Conservation (phyloP, 805 yeast species). For the Helenozyma rhizophorensis region DNA sequence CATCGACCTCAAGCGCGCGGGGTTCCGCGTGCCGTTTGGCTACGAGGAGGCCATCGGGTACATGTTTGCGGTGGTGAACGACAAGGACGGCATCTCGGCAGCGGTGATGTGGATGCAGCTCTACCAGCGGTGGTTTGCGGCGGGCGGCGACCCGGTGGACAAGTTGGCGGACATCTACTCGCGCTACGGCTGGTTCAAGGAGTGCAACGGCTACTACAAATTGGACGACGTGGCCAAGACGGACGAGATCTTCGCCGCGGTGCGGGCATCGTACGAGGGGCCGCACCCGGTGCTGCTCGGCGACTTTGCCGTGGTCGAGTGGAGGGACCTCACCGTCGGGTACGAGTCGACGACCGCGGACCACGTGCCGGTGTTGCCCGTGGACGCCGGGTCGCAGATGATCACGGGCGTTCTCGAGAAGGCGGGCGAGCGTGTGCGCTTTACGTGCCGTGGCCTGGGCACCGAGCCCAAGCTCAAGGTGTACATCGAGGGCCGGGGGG, state of each 20-base stretch:
- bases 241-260: constrained; percentile 46
- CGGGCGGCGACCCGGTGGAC: constrained; percentile 39
- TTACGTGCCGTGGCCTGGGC: constrained; percentile 92
- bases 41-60: constrained; percentile 96
- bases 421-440: constrained; percentile 45
- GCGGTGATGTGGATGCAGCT: constrained; percentile 71
- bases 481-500: constrained; percentile 74
- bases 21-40: constrained; percentile 77
- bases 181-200: constrained; percentile 76
- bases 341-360: constrained; percentile 66
- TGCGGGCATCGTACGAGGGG: constrained; percentile 32
- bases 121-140: constrained; percentile 47
- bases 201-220: constrained; percentile 81
- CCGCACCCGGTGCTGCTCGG: constrained; percentile 44
- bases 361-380: constrained; percentile 61
- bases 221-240: constrained; percentile 53
- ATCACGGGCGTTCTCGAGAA: constrained; percentile 55
- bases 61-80: constrained; percentile 81
- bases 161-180: constrained; percentile 55
- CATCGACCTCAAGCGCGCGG: constrained; percentile 59
- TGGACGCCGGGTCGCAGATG: constrained; percentile 78
- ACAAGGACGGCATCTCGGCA: constrained; percentile 91
- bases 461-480: constrained; percentile 94
- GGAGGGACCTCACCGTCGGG: constrained; percentile 86
- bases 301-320: constrained; percentile 48